Conservation (phyloP, 768 basidiomycete genomes). For the Tylopilus cervinicoccineus region DNA sequence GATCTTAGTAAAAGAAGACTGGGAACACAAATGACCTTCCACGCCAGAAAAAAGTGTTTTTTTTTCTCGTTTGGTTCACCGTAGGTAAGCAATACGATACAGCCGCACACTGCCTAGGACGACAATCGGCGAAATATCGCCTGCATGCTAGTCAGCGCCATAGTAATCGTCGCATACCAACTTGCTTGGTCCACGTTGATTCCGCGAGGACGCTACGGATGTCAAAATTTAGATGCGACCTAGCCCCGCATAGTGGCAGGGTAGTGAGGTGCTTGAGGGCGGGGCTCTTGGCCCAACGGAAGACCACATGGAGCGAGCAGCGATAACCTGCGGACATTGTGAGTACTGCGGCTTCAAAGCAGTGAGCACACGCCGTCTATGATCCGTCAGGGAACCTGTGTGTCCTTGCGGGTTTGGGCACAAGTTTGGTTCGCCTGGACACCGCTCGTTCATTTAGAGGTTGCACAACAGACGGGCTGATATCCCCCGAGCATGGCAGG, state of each 20-base stretch:
- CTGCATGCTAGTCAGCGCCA: background rate
- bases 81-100: background rate
- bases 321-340: slow-evolving; percentile 5
- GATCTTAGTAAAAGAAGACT: background rate
- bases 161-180: too few relatives aligned
- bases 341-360: background rate
- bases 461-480: too few relatives aligned
- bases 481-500: too few relatives aligned
- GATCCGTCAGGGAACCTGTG: background rate
- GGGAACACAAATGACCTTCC: background rate
- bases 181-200: background rate
- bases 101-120: background rate
- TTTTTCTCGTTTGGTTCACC: background rate
- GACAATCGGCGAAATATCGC: background rate
- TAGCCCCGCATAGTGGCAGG: slow-evolving; percentile 1
- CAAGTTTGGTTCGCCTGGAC: background rate
- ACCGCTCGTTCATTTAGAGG: too few relatives aligned
- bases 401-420: background rate
- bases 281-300: background rate
- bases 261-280: background rate
- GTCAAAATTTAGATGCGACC: background rate
- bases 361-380: background rate
- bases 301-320: background rate
- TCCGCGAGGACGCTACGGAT: background rate
- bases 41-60: background rate